phyloP scores from a whole-genome alignment of 352 stramenopile species.

The Globisporangium mamillatum region DNA sequence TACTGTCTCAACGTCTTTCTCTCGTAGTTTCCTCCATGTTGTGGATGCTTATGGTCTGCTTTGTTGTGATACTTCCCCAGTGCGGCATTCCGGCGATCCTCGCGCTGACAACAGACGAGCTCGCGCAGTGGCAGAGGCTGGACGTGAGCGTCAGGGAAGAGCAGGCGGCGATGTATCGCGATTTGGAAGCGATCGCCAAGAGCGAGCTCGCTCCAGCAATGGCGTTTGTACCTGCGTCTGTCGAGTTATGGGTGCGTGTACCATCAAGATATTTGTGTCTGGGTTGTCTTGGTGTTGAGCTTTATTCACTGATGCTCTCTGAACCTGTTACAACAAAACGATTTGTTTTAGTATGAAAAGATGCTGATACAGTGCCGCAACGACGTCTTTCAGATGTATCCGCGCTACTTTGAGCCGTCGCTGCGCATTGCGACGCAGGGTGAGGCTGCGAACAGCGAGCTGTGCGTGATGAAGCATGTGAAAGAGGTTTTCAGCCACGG shows the following conservation, averaged over 20 bases:
- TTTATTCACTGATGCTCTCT: not conserved
- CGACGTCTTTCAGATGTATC: conserved; percentile 64
- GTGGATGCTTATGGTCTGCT: not conserved
- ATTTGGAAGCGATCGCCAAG: conserved; percentile 25
- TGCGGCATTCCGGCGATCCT: conserved; percentile 53
- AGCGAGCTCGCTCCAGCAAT: conserved; percentile 22
- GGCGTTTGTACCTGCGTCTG: conserved; percentile 19
- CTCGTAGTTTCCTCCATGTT: not conserved
- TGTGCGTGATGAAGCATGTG: conserved; percentile 33
- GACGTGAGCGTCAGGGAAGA: conserved; percentile 33
- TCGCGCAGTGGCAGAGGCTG: conserved; percentile 33
- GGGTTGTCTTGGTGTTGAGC: not conserved
- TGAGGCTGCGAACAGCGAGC: conserved; percentile 10
- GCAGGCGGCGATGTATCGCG: conserved; percentile 25
- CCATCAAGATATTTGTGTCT: not conserved
- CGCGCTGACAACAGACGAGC: conserved; percentile 44
- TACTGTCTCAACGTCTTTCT: not conserved
- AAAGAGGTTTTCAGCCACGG: conserved; percentile 41
- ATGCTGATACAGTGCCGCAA: conserved; percentile 48
- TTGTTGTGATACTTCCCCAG: conserved; percentile 19
- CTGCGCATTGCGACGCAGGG: conserved; percentile 28
- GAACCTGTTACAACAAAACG: too few species aligned
- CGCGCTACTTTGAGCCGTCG: conserved; percentile 53
- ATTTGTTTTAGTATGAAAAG: conserved; percentile 24
- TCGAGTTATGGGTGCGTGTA: conserved; percentile 27